These are phyloP conservation scores for Meira nashicola DNA, from an alignment of 1,284 basidiomycete species.

Conservation along the genomic window DNA sequence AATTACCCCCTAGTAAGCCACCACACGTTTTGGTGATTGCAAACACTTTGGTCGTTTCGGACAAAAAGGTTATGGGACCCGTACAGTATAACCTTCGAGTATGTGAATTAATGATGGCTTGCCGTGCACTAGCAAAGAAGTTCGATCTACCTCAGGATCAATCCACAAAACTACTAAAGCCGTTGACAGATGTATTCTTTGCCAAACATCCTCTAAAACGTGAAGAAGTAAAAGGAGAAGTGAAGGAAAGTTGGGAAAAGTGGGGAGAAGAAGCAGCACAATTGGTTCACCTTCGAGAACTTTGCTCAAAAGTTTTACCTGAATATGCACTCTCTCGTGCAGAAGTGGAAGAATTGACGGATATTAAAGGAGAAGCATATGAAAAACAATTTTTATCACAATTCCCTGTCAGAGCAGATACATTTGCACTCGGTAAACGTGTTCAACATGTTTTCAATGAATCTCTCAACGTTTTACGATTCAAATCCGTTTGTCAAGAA, in stretches of 20 bases:
- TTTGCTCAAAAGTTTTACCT: slow-evolving; percentile 9
- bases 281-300: slow-evolving; percentile 14
- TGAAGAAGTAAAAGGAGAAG: slow-evolving; percentile 24
- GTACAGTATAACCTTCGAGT: slow-evolving; percentile 51
- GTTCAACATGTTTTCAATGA: slow-evolving; percentile 48
- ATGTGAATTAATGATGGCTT: slow-evolving; percentile 45
- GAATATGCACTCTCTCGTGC: slow-evolving; percentile 21
- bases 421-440: slow-evolving; percentile 35
- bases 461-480: slow-evolving; percentile 38
- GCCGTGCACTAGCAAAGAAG: slow-evolving; percentile 21
- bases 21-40: slow-evolving; percentile 43
- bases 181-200: slow-evolving; percentile 40
- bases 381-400: slow-evolving; percentile 38
- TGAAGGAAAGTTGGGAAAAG: slow-evolving; percentile 20
- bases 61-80: slow-evolving; percentile 50
- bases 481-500: slow-evolving; percentile 21
- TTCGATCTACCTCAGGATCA: slow-evolving; percentile 24
- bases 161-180: slow-evolving; percentile 25
- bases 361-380: slow-evolving; percentile 30
- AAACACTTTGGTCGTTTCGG: slow-evolving; percentile 46
- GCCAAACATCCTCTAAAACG: slow-evolving; percentile 23
- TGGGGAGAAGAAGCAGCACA: slow-evolving; percentile 39
- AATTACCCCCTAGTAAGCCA: slow-evolving; percentile 23
- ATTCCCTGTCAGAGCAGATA: slow-evolving; percentile 44
- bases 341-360: slow-evolving; percentile 36